Evolutionary conservation across 768 basidiomycete species (phyloP), one percentile per base, ranked within the genome.

Genomic region (Lactifluus subvellereus): DNA sequence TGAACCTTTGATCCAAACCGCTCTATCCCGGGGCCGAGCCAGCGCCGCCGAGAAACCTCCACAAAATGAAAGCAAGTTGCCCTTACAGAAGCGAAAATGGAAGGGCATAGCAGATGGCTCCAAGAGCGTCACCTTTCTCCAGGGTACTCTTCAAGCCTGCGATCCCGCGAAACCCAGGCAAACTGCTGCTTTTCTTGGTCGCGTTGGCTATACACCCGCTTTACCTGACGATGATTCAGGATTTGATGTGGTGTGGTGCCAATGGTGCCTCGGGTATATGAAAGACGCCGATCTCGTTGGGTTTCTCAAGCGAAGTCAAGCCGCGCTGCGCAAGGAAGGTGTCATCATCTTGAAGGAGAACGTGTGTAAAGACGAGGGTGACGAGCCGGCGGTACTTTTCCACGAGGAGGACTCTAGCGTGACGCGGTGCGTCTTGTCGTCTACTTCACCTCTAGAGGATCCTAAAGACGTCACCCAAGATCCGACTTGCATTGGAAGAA

Each of bases 221-320:
- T 74, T 75, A 30, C 77, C 77, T 32, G 70, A 71, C 43, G 75
- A 77, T 38, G 84, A 78, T 20, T 75, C 78, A 49, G 83, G 82
- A 1, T 98, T 94, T 74, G 96, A 99, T 74, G 82, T 94, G 57
- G 82, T 96, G 61, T 94, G 92, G 95, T 92, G 91, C 69, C 96
- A 99, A 73, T 98, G 96, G 96, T 96, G 95, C 76, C 80, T 98
- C 16, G 91, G 92, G 2, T 91, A 95, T 76, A 79, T 97, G 61
- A 82, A 79, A 59, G 86, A 95, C 71, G 70, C 72, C 8, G 90
- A 96, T 71, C 82, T 98, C 27, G 80, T 92, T 32, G 73, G 76
- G 2, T 98, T 98, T 76, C 79, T 98, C 67, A 76, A 79, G 67
- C 78, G 85, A 52, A 80, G 86, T 64, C 78, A 79, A 52, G 75